These are phyloP conservation scores for Venturia nashicola DNA, from an alignment of 2,329 filamentous ascomycete species.

Conservation along the genomic window DNA sequence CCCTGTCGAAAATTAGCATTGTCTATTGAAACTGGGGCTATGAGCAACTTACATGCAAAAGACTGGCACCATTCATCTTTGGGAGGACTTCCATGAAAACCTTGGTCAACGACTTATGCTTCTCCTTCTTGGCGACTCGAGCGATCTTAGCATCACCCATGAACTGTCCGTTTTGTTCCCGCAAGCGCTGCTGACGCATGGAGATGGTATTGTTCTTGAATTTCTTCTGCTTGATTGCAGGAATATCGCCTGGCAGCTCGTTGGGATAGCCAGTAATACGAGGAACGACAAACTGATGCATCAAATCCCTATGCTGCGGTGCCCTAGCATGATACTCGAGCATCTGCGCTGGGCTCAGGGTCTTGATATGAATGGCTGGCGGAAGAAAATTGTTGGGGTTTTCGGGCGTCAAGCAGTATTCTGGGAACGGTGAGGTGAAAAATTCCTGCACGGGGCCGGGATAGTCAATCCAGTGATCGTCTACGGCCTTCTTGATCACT, in stretches of 20 bases:
- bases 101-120: not conserved
- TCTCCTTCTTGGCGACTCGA: not conserved
- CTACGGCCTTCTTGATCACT: not conserved
- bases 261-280: not conserved
- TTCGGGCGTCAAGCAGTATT: not conserved
- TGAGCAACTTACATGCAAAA: not conserved
- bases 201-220: not conserved
- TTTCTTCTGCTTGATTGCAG: not conserved
- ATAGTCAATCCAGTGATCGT: not conserved
- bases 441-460: not conserved
- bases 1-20: not conserved
- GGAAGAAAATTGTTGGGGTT: not conserved
- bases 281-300: not conserved
- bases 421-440: slow-evolving; percentile 1
- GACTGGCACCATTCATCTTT: not conserved
- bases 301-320: not conserved
- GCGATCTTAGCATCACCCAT: not conserved
- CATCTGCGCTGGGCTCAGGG: not conserved
- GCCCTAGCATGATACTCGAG: not conserved
- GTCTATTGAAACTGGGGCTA: not conserved
- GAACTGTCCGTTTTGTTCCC: not conserved
- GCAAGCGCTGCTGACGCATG: not conserved
- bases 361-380: not conserved
- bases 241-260: not conserved
- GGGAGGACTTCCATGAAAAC: not conserved